Conservation (phyloP, 2,329 filamentous ascomycete genomes). For the Aspergillus sp. region DNA sequence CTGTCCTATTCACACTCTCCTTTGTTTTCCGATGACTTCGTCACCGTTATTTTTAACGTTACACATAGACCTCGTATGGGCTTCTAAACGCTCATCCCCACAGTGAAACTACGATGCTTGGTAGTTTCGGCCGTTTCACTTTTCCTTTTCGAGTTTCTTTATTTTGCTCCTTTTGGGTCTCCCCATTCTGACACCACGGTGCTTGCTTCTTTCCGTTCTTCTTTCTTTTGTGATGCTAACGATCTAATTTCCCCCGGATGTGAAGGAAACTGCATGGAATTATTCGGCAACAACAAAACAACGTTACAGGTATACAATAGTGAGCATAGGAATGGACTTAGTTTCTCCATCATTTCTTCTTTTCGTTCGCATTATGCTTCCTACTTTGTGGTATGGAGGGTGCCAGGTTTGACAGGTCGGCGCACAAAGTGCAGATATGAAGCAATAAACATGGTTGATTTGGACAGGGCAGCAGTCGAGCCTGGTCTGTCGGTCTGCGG, state of each 20-base stretch:
- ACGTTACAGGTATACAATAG: slow-evolving; percentile 13
- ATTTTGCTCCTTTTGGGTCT: slow-evolving; percentile 1
- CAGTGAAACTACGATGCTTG: background rate
- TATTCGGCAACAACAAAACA: background rate
- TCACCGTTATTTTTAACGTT: slow-evolving; percentile 1
- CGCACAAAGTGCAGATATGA: background rate
- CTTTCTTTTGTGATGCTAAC: slow-evolving; percentile 6
- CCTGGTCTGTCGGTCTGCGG: background rate
- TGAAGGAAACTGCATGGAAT: slow-evolving; percentile 4
- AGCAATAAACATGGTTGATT: background rate
- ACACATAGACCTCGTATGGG: slow-evolving; percentile 9
- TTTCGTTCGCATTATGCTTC: background rate
- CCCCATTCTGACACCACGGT: background rate
- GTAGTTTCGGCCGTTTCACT: background rate
- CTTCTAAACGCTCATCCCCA: background rate
- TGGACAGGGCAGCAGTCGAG: background rate
- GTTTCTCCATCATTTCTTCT: background rate
- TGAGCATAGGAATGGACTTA: background rate
- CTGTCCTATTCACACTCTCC: background rate
- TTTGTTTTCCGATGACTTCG: background rate
- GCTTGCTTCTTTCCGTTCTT: background rate
- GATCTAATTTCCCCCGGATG: slow-evolving; percentile 5
- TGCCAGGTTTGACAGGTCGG: background rate
- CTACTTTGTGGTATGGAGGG: background rate
- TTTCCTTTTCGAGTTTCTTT: slow-evolving; percentile 7